Percentiles rank a stretch among this genome's conserved stretches.
These are phyloP conservation scores for Mortierella antarctica DNA, from an alignment of 192 early-diverging fungal species.

Conservation along the genomic window DNA sequence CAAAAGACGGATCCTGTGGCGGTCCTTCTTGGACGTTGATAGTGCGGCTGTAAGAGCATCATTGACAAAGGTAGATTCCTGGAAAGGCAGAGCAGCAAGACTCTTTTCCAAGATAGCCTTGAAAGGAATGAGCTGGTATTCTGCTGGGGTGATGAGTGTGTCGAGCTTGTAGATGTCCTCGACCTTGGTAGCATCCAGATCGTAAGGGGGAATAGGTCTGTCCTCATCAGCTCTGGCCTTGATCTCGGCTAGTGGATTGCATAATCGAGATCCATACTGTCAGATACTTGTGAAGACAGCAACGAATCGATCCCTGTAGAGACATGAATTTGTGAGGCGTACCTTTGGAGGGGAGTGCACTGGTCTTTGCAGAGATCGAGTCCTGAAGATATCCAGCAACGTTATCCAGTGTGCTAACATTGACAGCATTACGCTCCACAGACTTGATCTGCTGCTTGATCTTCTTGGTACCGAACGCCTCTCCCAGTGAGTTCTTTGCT, in stretches of 20 bases:
- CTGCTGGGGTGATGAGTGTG: slow-evolving; percentile 71
- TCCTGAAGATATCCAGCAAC: slow-evolving; percentile 74
- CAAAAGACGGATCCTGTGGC: slow-evolving; percentile 63
- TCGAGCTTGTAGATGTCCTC: slow-evolving; percentile 87
- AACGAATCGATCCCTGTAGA: not conserved
- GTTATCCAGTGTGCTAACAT: slow-evolving; percentile 72
- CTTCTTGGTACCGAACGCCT: slow-evolving; percentile 95
- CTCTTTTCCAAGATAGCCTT: slow-evolving; percentile 60
- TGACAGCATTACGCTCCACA: slow-evolving; percentile 88
- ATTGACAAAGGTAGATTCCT: slow-evolving; percentile 59
- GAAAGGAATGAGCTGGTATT: slow-evolving; percentile 73
- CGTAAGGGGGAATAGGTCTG: slow-evolving; percentile 82
- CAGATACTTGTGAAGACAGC: not conserved
- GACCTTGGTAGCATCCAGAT: slow-evolving; percentile 71
- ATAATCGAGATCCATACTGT: not conserved
- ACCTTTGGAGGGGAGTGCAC: slow-evolving; percentile 70
- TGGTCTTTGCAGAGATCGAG: slow-evolving; percentile 74
- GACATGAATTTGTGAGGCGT: not conserved
- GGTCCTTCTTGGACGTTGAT: slow-evolving; percentile 61
- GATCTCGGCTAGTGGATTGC: slow-evolving; percentile 49
- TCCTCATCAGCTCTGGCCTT: slow-evolving; percentile 62
- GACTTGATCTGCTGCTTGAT: slow-evolving; percentile 82
- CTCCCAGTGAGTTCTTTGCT: slow-evolving; percentile 85
- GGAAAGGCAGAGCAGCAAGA: slow-evolving; percentile 51
- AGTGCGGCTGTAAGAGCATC: slow-evolving; percentile 47